Evolutionary conservation across 148 eudicot species (phyloP).

Genomic region (Camellia granthamiana): DNA sequence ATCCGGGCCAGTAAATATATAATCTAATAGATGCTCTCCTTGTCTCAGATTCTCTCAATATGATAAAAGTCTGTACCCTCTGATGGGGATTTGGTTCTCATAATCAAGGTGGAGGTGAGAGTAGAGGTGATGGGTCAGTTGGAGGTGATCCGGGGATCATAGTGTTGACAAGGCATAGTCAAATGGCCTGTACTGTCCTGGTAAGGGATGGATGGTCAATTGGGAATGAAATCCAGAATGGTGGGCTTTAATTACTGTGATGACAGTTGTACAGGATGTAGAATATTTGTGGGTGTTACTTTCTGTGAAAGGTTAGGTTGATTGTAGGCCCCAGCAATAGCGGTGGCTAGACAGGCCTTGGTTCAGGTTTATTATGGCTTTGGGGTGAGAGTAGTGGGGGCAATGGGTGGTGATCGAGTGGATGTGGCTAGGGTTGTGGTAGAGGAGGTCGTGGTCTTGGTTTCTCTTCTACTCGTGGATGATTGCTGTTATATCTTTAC

Average conservation of each 20-base stretch:
- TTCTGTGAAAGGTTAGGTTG: not conserved
- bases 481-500: not conserved
- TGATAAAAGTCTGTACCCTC: not conserved
- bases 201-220: not conserved
- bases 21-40: not conserved
- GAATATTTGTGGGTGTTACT: not conserved
- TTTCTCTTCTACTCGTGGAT: not conserved
- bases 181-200: not conserved
- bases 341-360: not conserved
- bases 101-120: not conserved
- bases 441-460: not conserved
- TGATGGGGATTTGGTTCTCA: not conserved
- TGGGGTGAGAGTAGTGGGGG: not conserved
- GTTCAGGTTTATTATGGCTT: not conserved
- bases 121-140: not conserved
- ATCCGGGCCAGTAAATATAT: not conserved
- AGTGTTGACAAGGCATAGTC: not conserved
- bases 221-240: not conserved
- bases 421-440: not conserved
- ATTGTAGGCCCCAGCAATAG: not conserved
- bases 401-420: not conserved
- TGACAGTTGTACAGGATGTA: not conserved
- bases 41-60: not conserved
- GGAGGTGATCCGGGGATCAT: not conserved
- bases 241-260: not conserved